Evolutionary conservation across 164 flowering plant genomes (phyloP).

Genomic region (Stephania japonica): DNA sequence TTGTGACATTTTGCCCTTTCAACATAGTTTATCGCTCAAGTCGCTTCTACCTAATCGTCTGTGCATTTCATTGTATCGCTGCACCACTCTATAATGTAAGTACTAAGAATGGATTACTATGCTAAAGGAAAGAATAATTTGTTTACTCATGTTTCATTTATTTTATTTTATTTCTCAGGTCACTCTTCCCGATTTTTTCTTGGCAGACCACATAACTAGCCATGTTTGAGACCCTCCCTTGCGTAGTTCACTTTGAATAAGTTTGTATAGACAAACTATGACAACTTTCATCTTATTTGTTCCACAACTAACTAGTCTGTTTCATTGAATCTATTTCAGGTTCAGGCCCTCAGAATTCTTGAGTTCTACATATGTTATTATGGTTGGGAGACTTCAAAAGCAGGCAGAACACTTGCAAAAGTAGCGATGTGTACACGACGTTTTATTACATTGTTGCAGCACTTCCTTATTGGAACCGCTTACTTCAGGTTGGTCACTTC

Average conservation of each 20-base stretch:
- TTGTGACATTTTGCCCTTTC: constrained; percentile 44
- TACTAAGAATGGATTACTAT: not conserved
- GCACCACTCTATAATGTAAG: constrained; percentile 73
- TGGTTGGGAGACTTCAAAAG: constrained; percentile 50
- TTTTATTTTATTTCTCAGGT: constrained; percentile 39
- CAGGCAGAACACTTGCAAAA: constrained; percentile 36
- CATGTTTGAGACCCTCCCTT: constrained; percentile 31
- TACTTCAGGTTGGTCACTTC: constrained; percentile 21
- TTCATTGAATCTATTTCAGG: constrained; percentile 30
- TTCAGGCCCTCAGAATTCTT: constrained; percentile 64
- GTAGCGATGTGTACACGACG: constrained; percentile 21
- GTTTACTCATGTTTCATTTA: not conserved
- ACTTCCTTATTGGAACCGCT: constrained; percentile 25
- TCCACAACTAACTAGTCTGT: not conserved
- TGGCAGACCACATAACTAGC: constrained; percentile 68
- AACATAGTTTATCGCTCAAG: constrained; percentile 62
- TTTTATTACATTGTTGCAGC: constrained; percentile 28
- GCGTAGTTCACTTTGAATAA: not conserved
- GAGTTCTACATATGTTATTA: constrained; percentile 76
- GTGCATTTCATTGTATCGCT: constrained; percentile 37
- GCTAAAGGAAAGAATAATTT: not conserved
- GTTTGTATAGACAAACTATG: not conserved
- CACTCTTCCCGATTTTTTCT: constrained; percentile 53
- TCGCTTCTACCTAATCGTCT: constrained; percentile 53
- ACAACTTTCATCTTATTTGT: no score